Base-by-base conservation (phyloP, 257 asterid genomes). In the Phtheirospermum japonicum region DNA sequence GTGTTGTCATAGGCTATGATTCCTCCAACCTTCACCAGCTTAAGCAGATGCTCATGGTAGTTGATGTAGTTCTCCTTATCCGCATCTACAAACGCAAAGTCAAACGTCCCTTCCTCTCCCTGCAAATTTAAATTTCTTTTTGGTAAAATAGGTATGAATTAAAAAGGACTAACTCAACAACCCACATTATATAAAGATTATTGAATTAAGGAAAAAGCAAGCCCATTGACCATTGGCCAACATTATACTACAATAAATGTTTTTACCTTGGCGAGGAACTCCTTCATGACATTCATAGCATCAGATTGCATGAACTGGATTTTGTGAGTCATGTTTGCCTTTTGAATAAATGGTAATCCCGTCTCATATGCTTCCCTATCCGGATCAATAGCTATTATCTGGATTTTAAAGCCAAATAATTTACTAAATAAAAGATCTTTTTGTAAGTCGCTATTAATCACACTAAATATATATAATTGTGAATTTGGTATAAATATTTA, bases 61-160 rank as follows among this genome's bases (percentile, higher is more conserved):
- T 80, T 74, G 6, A 80, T 59, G 73, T 85, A 85, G 61, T 82
- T 85, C 23, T 77, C 82, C 52, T 85, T 85, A 34, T 85, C 93
- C 0, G 93, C 93, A n/a, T 85, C 93, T 30, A 85, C 93, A 20
- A 85, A 85, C 23, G 82, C 87, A 58, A 82, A 85, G 32, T 85
- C 89, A 20, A 79, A 84, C 4, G 81, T 69, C 50, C 81, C 92
- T 61, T 65, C 83, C 51, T 84, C 76, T 23, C 86, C 91, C 91
- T 84, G 5, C 3, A 23, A 13, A 2, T 46, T 46, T 7, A 9
- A 16, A 36, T 57, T 36, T 36, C 16, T 58, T 58, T 1, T 19
- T 10, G 17, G 4, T 6, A 2, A 18, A n/a, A 12, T 9, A 10
- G 0, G 9, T 6, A 20, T 26, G 39, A 33, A 2, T 8, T 33